Percentiles rank a stretch among this genome's conserved stretches.
These are phyloP conservation scores for Penicillium robsamsonii DNA, from an alignment of 495 filamentous ascomycete species.

Conservation along the genomic window DNA sequence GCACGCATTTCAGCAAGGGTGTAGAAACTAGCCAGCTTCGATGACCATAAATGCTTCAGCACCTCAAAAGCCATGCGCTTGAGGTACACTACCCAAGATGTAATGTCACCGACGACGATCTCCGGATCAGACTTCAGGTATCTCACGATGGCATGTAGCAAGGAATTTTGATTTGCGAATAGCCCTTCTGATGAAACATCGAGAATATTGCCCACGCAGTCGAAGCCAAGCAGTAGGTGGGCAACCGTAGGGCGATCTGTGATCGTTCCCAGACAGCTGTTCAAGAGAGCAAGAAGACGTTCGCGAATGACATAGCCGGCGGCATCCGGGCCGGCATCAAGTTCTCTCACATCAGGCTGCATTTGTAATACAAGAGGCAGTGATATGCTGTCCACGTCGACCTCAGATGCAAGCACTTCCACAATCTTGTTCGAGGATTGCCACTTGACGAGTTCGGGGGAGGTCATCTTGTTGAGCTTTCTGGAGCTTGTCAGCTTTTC, in stretches of 20 bases:
- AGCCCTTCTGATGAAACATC: constrained; percentile 59
- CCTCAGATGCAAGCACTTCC: constrained; percentile 68
- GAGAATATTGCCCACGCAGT: constrained; percentile 64
- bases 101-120: constrained; percentile 56
- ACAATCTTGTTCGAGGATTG: constrained; percentile 74
- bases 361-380: constrained; percentile 66
- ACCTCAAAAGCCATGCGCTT: constrained; percentile 76
- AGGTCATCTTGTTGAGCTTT: constrained; percentile 60
- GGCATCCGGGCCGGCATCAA: constrained; percentile 59
- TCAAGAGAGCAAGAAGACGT: constrained; percentile 77
- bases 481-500: constrained; percentile 80
- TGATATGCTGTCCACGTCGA: constrained; percentile 67
- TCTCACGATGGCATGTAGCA: constrained; percentile 77
- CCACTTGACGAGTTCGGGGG: constrained; percentile 44
- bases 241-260: constrained; percentile 76
- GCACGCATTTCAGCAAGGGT: constrained; percentile 74
- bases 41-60: constrained; percentile 76
- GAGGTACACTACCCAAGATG: constrained; percentile 68
- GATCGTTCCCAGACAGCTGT: constrained; percentile 67
- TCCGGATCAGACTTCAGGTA: constrained; percentile 63
- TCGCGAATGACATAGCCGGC: constrained; percentile 73
- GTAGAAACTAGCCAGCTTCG: constrained; percentile 71
- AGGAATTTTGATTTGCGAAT: constrained; percentile 64
- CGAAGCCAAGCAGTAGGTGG: constrained; percentile 87
- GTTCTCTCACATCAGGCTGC: constrained; percentile 57